A percentile compares a stretch with the other conserved stretches of the same genome.
Evolutionary conservation across 176 grass and related monocot species (phyloP).

Genomic region (Oryza meridionalis): DNA sequence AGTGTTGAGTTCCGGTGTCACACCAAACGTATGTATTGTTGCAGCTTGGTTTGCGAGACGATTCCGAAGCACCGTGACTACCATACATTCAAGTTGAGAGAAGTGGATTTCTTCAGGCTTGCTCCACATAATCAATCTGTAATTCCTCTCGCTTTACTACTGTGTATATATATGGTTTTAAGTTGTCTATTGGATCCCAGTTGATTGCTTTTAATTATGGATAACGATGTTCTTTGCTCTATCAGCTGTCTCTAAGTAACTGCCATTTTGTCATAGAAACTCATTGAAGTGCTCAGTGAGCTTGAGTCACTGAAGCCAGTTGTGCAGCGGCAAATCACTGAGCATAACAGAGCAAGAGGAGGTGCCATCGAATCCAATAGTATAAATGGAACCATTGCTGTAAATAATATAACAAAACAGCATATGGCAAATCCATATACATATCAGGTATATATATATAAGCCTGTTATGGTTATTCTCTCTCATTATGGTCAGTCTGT

Average conservation of each 20-base stretch:
- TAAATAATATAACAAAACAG: slow-evolving; percentile 44
- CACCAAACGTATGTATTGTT: slow-evolving; percentile 26
- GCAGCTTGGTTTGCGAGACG: slow-evolving; percentile 93
- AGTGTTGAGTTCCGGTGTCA: not conserved
- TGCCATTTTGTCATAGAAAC: slow-evolving; percentile 65
- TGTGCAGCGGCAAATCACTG: slow-evolving; percentile 63
- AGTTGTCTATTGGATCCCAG: not conserved
- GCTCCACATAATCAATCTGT: slow-evolving; percentile 39
- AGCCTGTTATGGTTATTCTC: not conserved
- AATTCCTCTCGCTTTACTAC: slow-evolving; percentile 36
- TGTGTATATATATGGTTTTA: slow-evolving; percentile 16
- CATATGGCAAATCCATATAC: slow-evolving; percentile 45
- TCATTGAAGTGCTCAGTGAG: slow-evolving; percentile 80
- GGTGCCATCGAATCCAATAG: slow-evolving; percentile 47
- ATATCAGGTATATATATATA: slow-evolving; percentile 71
- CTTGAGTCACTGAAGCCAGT: slow-evolving; percentile 91
- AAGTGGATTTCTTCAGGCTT: slow-evolving; percentile 58
- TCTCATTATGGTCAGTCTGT: not conserved
- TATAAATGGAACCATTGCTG: slow-evolving; percentile 46
- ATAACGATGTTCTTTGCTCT: not conserved
- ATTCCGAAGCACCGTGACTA: slow-evolving; percentile 91
- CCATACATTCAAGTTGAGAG: slow-evolving; percentile 54
- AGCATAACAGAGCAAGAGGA: slow-evolving; percentile 63
- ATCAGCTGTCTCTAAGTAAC: slow-evolving; percentile 3
- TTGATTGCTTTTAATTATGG: slow-evolving; percentile 15